Percentiles rank a stretch among this genome's conserved stretches.
Conservation (phyloP, 768 basidiomycete genomes). For the Basidioascus undulatus region DNA sequence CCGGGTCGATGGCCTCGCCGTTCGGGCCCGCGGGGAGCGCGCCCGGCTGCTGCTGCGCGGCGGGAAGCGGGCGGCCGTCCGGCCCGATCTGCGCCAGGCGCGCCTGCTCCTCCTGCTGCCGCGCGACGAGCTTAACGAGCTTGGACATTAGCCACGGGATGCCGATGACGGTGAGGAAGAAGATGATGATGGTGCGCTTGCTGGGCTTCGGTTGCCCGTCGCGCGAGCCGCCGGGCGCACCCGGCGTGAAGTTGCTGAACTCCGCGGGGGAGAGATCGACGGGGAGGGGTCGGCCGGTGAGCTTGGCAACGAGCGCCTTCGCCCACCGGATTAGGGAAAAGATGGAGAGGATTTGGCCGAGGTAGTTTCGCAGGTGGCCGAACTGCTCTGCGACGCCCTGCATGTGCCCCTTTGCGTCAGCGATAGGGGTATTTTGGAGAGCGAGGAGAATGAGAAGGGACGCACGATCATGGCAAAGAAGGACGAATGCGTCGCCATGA, state of each 20-base stretch:
- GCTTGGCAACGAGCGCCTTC: slow-evolving; percentile 32
- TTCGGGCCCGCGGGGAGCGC: slow-evolving; percentile 19
- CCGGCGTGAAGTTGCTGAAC: slow-evolving; percentile 56
- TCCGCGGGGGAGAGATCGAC: slow-evolving; percentile 23
- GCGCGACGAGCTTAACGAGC: slow-evolving; percentile 37
- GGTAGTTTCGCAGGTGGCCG: slow-evolving; percentile 64
- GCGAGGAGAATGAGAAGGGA: slow-evolving; percentile 16
- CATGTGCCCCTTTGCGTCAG: too few species aligned
- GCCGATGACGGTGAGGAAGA: slow-evolving; percentile 80
- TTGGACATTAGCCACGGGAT: slow-evolving; percentile 82
- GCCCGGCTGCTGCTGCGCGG: slow-evolving; percentile 1
- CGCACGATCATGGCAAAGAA: slow-evolving; percentile 40
- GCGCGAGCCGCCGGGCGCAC: slow-evolving; percentile 38
- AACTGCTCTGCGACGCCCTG: slow-evolving; percentile 92
- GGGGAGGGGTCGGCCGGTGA: slow-evolving; percentile 18
- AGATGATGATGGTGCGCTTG: slow-evolving; percentile 75
- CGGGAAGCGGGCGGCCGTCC: slow-evolving; percentile 15
- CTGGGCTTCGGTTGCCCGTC: slow-evolving; percentile 37
- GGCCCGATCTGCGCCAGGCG: slow-evolving; percentile 3
- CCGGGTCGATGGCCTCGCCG: slow-evolving; percentile 31
- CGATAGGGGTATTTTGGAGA: too few species aligned
- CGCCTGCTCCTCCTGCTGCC: slow-evolving; percentile 23
- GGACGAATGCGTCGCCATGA: slow-evolving; percentile 85
- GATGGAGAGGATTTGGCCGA: slow-evolving; percentile 77
- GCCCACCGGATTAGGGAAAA: slow-evolving; percentile 79